Conservation (phyloP, 2,329 filamentous ascomycete genomes). For the Pyrenophora tritici-repentis region DNA sequence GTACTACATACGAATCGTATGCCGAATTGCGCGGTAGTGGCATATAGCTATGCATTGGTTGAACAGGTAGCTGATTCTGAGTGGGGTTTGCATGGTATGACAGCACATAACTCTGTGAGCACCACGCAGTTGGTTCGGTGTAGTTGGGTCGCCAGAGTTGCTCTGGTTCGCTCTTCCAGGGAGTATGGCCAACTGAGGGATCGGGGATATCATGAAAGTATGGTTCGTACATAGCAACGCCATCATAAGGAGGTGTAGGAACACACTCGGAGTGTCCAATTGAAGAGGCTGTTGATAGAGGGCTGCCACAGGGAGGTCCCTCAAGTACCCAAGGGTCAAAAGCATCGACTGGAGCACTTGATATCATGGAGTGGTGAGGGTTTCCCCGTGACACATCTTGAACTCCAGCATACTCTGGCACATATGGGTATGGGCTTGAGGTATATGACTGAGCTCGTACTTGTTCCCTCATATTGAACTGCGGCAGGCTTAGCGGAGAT, state of each 20-base stretch:
- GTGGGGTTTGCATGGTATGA: neutral
- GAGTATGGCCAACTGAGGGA: neutral
- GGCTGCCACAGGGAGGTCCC: conserved; percentile 9
- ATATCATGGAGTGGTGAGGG: conserved; percentile 4
- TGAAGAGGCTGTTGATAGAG: conserved; percentile 19
- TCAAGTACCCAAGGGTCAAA: conserved; percentile 24
- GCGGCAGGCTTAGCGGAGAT: neutral
- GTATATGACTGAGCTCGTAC: conserved; percentile 11
- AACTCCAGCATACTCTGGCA: conserved; percentile 7
- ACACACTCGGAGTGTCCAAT: conserved; percentile 16
- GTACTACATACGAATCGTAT: neutral
- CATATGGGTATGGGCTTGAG: conserved; percentile 14
- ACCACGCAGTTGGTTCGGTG: conserved; percentile 1
- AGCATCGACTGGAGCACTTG: conserved; percentile 9
- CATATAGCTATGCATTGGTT: neutral
- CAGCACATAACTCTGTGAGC: conserved; percentile 3
- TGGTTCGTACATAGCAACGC: conserved; percentile 3
- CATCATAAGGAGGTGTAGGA: conserved; percentile 15
- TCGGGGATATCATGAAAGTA: neutral
- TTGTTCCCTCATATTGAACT: conserved; percentile 13
- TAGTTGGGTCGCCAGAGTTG: conserved; percentile 5
- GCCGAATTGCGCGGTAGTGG: neutral
- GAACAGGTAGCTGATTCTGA: conserved; percentile 2
- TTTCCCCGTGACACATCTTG: conserved; percentile 1
- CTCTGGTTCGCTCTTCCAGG: conserved; percentile 1